Evolutionary conservation across 768 basidiomycete species (phyloP), one percentile per base, ranked within the genome.

Genomic region (Sarcodon aspratus): DNA sequence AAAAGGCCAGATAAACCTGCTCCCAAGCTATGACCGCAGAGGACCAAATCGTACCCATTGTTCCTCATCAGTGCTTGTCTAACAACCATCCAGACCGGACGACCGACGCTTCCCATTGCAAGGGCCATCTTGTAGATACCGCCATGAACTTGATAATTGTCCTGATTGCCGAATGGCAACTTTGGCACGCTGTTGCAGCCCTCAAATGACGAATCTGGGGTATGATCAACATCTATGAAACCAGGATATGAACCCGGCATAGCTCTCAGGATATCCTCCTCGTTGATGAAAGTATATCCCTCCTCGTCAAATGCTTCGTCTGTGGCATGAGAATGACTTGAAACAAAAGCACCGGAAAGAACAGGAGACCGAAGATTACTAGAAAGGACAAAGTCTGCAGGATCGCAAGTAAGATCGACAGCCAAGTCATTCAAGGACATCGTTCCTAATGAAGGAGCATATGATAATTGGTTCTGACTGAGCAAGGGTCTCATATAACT

Each of bases 371-470:
- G 48, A 21, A 51, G 15, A 27, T 13, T 42, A 50, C 18, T 42
- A 33, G 44, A 27, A 6, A 58, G 80, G 48, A 74, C 69, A 53
- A 86, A 86, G 17, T 75, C 69, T 36, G 79, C 79, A 0, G 82
- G 75, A 49, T 89, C 83, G 62, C 89, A 91, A 0, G 87, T 86
- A 44, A 91, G 70, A 64, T 91, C 87, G 9, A 85, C 86, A 12
- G 87, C 88, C 5, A 91, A 76, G 63, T 91, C 88, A 56, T 91
- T 91, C 38, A 92, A 68, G 3, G 83, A 85, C 85, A 90, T 85
- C 2, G 89, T 92, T 10, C 88, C 40, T 42, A 13, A 17, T 15
- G 15, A 13, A 15, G 17, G 81, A 79, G 43, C 48, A 48, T 42
- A 40, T 33, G 45, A 45, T 33, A 46, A 57, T 48, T 52, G 15